Conservation (phyloP, 2,329 filamentous ascomycete genomes). For the Bisporella sp. region DNA sequence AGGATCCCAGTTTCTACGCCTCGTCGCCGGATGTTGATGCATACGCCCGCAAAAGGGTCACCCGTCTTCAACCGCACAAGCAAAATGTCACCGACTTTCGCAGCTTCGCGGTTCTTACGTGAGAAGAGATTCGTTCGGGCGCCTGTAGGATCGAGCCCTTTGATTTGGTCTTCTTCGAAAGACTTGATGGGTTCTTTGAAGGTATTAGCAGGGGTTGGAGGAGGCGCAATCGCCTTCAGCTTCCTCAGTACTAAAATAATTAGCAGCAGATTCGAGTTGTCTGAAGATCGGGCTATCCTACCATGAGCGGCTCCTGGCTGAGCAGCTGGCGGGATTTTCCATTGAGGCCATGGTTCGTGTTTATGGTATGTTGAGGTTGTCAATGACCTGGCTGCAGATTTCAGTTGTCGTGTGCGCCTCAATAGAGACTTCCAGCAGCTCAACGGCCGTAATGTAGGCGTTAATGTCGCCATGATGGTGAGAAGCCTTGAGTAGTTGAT, state of each 20-base stretch:
- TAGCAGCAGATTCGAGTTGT: constrained; percentile 6
- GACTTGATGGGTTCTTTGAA: constrained; percentile 62
- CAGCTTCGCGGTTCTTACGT: constrained; percentile 67
- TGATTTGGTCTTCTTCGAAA: constrained; percentile 63
- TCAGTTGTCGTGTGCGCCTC: constrained; percentile 48
- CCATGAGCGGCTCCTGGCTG: not conserved
- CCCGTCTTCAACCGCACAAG: constrained; percentile 79
- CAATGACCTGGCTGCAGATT: constrained; percentile 39
- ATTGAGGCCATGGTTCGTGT: constrained; percentile 29
- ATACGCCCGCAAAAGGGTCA: constrained; percentile 86
- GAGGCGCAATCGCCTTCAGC: constrained; percentile 44
- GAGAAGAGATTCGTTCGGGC: constrained; percentile 77
- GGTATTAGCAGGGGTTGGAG: constrained; percentile 45
- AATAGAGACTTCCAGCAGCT: constrained; percentile 63
- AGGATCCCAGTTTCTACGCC: constrained; percentile 85
- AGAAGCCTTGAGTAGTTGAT: not conserved
- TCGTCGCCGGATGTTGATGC: constrained; percentile 78
- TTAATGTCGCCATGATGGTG: constrained; percentile 22
- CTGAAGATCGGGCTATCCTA: constrained; percentile 3
- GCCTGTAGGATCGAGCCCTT: constrained; percentile 75
- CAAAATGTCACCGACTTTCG: constrained; percentile 81
- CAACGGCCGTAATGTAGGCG: constrained; percentile 52
- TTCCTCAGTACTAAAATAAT: constrained; percentile 31
- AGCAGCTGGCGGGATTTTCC: constrained; percentile 15
- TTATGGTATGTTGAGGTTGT: constrained; percentile 30